Evolutionary conservation across 768 basidiomycete genomes (phyloP), one percentile per base, ranked within the genome.

Genomic region (Xanthoconium stramineum): DNA sequence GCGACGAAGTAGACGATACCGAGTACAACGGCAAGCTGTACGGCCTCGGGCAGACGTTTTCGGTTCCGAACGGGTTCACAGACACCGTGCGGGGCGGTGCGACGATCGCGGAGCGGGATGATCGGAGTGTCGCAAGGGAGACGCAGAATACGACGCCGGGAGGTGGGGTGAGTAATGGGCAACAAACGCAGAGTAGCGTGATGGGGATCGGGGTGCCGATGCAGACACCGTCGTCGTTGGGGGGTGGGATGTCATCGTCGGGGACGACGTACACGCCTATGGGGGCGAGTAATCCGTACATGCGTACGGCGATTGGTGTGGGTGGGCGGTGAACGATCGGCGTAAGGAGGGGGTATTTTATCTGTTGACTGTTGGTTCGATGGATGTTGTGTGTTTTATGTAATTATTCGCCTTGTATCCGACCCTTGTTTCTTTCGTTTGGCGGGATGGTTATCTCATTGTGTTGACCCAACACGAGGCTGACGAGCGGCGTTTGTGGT

Each of bases 21-120:
- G 88, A 91, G 66, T 91, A 86, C 70, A 89, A 86, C 55, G 89
- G 88, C 51, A 89, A 90, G 66, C 79, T 93, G 1, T 93, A 90
- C 65, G 90, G 90, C 0, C 83, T 93, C 38, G 90, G 90, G 4
- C 85, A 87, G 69, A 91, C 90, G 15, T 89, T 89, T 71, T 79
- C 84, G 12, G 73, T 77, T 19, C 74, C 80, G 24, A 89, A 89
- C 58, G 88, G 88, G 14, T 76, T 86, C 44, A 75, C 81, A 12
- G 88, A 89, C 65, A 78, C 78, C 1, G 79, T 80, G 19, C 76
- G 88, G 47, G 86, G 87, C 20, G 88, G 87, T 3, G 85, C 86
- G 43, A 91, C 89, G n/a, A 84, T 90, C 46, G 89, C 89, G 28
- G 89, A 91, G 71, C 78, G 88, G 17, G 89, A 91, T 56, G 89